Base-by-base conservation (phyloP, 2,329 filamentous ascomycete species). In the Alternaria novae-zelandiae region DNA sequence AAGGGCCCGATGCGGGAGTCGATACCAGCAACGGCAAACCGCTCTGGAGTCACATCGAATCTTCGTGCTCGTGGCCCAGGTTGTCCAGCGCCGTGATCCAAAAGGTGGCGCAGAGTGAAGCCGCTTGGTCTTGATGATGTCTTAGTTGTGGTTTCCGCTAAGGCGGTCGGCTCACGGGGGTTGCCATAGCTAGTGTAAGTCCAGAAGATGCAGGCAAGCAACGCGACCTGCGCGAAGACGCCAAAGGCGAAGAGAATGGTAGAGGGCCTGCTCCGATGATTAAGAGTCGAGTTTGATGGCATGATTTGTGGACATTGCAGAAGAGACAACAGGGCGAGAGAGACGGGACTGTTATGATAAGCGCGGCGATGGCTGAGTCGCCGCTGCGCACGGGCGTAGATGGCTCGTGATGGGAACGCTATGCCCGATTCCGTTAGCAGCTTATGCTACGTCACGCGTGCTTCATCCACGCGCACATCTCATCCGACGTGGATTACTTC, bases 81-180 rank as follows among this genome's bases (percentile, higher is more conserved):
- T 26, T 74, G 74, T 13, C 77, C 77, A 60, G 73, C 76, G 41
- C 76, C 75, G 71, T 78, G 76, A 57, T 79, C 75, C 26, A 76
- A 67, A 8, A 79, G 59, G 50, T 79, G 75, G 55, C 77, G 71
- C 44, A 79, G 61, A n/a, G 59, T 70, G 17, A 78, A 57, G 17
- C 65, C 70, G 50, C 66, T 56, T 56, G 63, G 25, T 28, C 25
- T 58, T 23, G 60, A 25, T 44, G 50, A 10, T 50, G 47, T 41
- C 28, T 44, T 26, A 9, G 51, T 30, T 57, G 55, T 12, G 51
- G 61, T 46, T 36, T 63, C 60, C 47, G 53, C 56, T 57, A 65
- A 25, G 49, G 50, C 57, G 59, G 64, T 60, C 25, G 63, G 62
- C 21, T 54, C 51, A 57, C 36, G 59, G 36, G 61, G 57, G 17